Percentiles rank a stretch among this genome's conserved stretches.
phyloP scores from a whole-genome alignment of 2,329 filamentous ascomycete genomes.

The Hypoxylon sp. region DNA sequence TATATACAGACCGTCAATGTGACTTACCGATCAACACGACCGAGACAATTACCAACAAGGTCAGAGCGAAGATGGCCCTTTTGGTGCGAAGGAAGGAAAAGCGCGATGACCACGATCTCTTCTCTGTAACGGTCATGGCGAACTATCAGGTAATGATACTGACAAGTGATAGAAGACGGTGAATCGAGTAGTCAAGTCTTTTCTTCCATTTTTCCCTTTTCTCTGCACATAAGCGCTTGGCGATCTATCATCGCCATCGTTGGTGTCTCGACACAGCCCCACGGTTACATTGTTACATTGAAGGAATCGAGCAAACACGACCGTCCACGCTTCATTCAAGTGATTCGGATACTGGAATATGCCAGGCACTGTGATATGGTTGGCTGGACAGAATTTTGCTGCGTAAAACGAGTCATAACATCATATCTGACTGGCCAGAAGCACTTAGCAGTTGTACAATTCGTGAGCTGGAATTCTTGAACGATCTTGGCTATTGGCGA shows the following conservation, averaged over 20 bases:
- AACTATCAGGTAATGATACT: background rate
- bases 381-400: background rate
- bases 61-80: conserved; percentile 43
- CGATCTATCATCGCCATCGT: conserved; percentile 19
- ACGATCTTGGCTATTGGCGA: background rate
- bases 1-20: background rate
- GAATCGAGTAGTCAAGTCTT: background rate
- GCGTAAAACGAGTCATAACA: background rate
- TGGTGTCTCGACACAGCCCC: conserved; percentile 28
- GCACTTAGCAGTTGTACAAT: background rate
- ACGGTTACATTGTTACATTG: conserved; percentile 17
- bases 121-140: conserved; percentile 33
- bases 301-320: conserved; percentile 6
- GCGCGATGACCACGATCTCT: conserved; percentile 39
- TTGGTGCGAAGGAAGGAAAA: conserved; percentile 47
- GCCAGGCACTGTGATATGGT: background rate
- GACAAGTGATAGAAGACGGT: background rate
- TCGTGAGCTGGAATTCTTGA: background rate
- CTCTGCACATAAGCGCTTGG: conserved; percentile 3
- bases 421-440: background rate
- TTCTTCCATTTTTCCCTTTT: background rate
- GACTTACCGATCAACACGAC: conserved; percentile 46
- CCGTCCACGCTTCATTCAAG: background rate
- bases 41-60: conserved; percentile 40
- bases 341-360: background rate